Percentiles rank a stretch among this genome's conserved stretches.
Conservation (phyloP, 371 early-diverging fungal species). For the Catenaria anguillulae region DNA sequence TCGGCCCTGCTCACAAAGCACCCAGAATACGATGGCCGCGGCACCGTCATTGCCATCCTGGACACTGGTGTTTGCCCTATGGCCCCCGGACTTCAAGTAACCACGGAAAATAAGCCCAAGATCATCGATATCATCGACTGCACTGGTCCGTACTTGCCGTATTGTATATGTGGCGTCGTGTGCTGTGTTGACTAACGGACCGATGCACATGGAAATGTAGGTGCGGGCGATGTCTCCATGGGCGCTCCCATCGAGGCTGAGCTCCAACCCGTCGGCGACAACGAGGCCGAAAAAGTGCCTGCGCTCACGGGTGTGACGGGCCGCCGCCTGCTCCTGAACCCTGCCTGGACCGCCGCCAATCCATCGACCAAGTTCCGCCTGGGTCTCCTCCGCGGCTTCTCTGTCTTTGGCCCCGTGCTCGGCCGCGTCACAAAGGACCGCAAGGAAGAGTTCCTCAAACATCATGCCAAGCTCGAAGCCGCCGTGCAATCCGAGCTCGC, state of each 20-base stretch:
- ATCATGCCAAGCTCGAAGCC: constrained; percentile 47
- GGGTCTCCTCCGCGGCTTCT: constrained; percentile 62
- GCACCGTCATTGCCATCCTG: constrained; percentile 73
- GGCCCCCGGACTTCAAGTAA: constrained; percentile 35
- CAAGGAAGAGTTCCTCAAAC: constrained; percentile 35
- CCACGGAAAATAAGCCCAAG: constrained; percentile 77
- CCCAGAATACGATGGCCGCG: constrained; percentile 76
- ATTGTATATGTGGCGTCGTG: not conserved
- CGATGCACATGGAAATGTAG: constrained; percentile 12
- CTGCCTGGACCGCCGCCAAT: constrained; percentile 42
- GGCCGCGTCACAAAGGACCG: constrained; percentile 32
- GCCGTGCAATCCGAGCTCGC: constrained; percentile 40
- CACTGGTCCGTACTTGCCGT: constrained; percentile 51
- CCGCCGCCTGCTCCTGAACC: constrained; percentile 49
- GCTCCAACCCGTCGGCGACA: constrained; percentile 20
- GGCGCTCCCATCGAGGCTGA: constrained; percentile 39
- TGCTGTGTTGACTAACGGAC: not conserved
- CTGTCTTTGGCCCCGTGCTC: constrained; percentile 47
- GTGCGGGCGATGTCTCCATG: constrained; percentile 52
- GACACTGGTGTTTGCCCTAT: constrained; percentile 87
- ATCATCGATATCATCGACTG: constrained; percentile 84
- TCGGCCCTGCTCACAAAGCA: constrained; percentile 59
- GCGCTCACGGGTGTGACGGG: constrained; percentile 58
- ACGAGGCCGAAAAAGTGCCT: no score
- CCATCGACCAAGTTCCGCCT: constrained; percentile 66